phyloP scores from a whole-genome alignment of 495 filamentous ascomycete genomes.

The Paragyromitra xinjiangensis region DNA sequence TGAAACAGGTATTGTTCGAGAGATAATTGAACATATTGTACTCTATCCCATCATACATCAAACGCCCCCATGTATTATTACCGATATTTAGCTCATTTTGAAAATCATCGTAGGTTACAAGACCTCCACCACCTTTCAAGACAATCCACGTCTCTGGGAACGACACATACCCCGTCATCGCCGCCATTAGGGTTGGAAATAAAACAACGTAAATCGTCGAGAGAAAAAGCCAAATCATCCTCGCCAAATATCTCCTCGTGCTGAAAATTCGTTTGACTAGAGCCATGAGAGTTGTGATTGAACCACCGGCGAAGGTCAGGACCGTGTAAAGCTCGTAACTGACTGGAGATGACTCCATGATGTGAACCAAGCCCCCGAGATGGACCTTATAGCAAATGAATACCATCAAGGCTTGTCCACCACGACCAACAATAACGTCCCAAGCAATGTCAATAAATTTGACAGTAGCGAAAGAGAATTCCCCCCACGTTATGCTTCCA shows the following conservation, averaged over 20 bases:
- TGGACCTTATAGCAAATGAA: conserved; percentile 30
- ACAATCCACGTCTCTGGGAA: not conserved
- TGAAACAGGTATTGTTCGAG: not conserved
- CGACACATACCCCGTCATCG: conserved; percentile 5
- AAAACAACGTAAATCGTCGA: not conserved
- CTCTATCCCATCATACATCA: not conserved
- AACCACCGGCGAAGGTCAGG: not conserved
- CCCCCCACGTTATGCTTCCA: not conserved
- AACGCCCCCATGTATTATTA: not conserved
- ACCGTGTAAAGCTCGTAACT: conserved; percentile 20
- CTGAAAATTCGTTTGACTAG: conserved; percentile 5
- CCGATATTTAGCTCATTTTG: not conserved
- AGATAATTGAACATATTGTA: not conserved
- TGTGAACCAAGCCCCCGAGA: not conserved
- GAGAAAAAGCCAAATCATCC: not conserved
- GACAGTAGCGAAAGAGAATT: conserved; percentile 8
- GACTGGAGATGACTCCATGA: conserved; percentile 19
- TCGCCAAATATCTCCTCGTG: not conserved
- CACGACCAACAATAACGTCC: conserved; percentile 27
- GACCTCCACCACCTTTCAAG: not conserved
- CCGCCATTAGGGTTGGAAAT: not conserved
- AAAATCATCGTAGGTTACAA: not conserved
- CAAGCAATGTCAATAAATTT: conserved; percentile 34
- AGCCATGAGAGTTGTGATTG: not conserved
- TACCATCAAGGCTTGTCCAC: conserved; percentile 24